Percentiles rank a stretch among this genome's conserved stretches.
phyloP scores from a whole-genome alignment of 768 basidiomycete species.

The Leucosporidium creatinivorum region DNA sequence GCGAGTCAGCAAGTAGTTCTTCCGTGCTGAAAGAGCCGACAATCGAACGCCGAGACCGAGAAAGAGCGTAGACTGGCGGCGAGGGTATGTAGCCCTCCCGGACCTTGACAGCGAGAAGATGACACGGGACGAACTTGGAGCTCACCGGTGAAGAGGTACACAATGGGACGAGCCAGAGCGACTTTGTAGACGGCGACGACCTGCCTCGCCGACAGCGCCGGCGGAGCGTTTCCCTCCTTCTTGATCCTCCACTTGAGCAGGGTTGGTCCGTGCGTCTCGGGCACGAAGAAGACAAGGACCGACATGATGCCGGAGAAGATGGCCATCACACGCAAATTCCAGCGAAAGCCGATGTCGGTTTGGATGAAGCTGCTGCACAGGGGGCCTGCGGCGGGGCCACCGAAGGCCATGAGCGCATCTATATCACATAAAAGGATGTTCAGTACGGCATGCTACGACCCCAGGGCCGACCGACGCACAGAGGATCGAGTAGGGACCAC shows the following conservation, averaged over 20 bases:
- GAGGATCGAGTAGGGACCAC: slow-evolving; percentile 1
- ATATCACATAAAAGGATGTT: too few species aligned
- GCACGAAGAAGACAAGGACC: slow-evolving; percentile 17
- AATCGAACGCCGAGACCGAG: background rate
- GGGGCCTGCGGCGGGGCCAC: slow-evolving; percentile 21
- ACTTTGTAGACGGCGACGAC: slow-evolving; percentile 8
- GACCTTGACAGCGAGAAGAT: too few species aligned
- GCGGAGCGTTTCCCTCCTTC: background rate
- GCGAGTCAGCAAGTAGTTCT: background rate
- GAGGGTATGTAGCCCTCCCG: too few species aligned
- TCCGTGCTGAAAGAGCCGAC: too few species aligned
- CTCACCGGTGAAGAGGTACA: slow-evolving; percentile 25
- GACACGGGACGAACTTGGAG: too few species aligned
- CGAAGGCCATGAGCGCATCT: slow-evolving; percentile 27
- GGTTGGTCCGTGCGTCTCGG: slow-evolving; percentile 29
- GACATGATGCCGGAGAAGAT: slow-evolving; percentile 21
- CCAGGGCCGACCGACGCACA: background rate
- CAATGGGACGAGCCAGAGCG: slow-evolving; percentile 18
- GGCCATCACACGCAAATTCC: slow-evolving; percentile 29
- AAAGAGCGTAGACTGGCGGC: too few species aligned
- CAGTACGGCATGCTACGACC: too few species aligned
- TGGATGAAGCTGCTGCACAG: slow-evolving; percentile 23
- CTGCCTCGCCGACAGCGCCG: background rate
- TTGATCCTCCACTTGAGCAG: slow-evolving; percentile 3
- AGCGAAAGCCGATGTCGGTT: slow-evolving; percentile 9